phyloP scores from a whole-genome alignment of 1,139 yeast genomes.

The Blastobotrys ciferrii region DNA sequence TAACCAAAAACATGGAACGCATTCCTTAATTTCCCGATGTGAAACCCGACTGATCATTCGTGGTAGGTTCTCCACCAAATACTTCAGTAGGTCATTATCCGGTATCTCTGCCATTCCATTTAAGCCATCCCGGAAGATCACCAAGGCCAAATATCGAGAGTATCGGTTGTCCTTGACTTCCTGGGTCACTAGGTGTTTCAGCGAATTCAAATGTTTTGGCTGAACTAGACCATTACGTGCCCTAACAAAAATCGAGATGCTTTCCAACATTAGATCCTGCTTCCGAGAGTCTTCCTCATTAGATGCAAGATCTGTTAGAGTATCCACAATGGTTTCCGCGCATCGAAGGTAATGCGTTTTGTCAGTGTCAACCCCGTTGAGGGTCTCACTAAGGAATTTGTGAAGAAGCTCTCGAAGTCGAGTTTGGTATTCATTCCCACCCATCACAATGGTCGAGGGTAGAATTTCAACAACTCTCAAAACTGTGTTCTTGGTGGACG shows the following conservation, averaged over 20 bases:
- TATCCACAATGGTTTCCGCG: neutral
- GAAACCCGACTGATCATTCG: slow-evolving; percentile 14
- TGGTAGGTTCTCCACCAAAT: slow-evolving; percentile 9
- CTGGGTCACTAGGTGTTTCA: slow-evolving; percentile 13
- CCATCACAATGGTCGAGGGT: neutral
- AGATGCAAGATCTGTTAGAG: neutral
- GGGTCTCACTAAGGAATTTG: slow-evolving; percentile 13
- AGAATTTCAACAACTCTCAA: slow-evolving; percentile 6
- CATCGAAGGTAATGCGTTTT: neutral
- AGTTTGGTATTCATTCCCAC: neutral
- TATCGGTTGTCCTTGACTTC: slow-evolving; percentile 14
- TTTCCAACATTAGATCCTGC: slow-evolving; percentile 8
- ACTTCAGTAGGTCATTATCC: slow-evolving; percentile 11
- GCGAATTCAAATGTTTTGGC: slow-evolving; percentile 8
- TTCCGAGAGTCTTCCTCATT: slow-evolving; percentile 4
- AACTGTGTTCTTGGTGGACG: slow-evolving; percentile 9
- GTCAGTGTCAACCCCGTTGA: slow-evolving; percentile 6
- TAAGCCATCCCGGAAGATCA: slow-evolving; percentile 13
- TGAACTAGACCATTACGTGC: slow-evolving; percentile 12
- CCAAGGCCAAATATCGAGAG: slow-evolving; percentile 13
- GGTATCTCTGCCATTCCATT: slow-evolving; percentile 7
- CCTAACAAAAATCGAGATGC: slow-evolving; percentile 10
- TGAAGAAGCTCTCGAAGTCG: slow-evolving; percentile 4
- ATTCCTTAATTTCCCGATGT: slow-evolving; percentile 15
- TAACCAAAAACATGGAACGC: slow-evolving; percentile 17